Conservation (phyloP, 2,329 filamentous ascomycete species). For the Ceratocystis diversiconidia region DNA sequence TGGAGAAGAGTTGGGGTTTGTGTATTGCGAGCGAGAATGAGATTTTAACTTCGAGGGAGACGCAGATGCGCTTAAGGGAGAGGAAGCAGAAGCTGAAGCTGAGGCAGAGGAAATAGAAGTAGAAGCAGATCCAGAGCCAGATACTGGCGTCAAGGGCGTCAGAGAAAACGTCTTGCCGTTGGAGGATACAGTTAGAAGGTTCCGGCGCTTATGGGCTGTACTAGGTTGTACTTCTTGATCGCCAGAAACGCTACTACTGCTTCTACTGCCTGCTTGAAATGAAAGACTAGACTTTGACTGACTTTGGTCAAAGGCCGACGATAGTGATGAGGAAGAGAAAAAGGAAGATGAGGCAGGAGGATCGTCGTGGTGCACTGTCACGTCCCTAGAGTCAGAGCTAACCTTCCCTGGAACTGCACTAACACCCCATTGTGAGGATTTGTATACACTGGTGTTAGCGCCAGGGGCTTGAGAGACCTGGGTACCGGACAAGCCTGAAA, state of each 20-base stretch:
- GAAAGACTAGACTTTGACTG: conserved; percentile 10
- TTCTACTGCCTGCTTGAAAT: background rate
- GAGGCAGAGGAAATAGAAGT: conserved; percentile 13
- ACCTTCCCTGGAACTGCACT: conserved; percentile 6
- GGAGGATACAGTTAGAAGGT: conserved; percentile 37
- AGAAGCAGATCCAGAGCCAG: conserved; percentile 19
- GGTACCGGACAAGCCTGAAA: conserved; percentile 16
- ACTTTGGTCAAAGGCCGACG: conserved; percentile 4
- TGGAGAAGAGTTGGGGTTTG: conserved; percentile 13
- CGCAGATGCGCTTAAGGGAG: conserved; percentile 18
- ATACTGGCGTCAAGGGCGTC: conserved; percentile 24
- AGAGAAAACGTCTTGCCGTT: conserved; percentile 45
- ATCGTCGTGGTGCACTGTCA: conserved; percentile 5
- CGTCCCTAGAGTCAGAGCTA: conserved; percentile 9
- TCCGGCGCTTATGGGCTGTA: conserved; percentile 24
- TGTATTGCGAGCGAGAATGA: conserved; percentile 7
- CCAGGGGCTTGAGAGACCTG: conserved; percentile 4
- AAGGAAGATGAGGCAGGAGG: conserved; percentile 16
- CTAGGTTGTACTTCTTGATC: conserved; percentile 11
- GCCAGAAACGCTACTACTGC: background rate
- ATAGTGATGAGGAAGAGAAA: conserved; percentile 7
- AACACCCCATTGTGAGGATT: conserved; percentile 1
- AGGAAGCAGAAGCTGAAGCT: conserved; percentile 18
- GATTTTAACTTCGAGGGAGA: conserved; percentile 8
- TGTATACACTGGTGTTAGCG: conserved; percentile 10